Base-by-base conservation (phyloP, 2,329 filamentous ascomycete genomes). In the Diaporthe citriasiana region DNA sequence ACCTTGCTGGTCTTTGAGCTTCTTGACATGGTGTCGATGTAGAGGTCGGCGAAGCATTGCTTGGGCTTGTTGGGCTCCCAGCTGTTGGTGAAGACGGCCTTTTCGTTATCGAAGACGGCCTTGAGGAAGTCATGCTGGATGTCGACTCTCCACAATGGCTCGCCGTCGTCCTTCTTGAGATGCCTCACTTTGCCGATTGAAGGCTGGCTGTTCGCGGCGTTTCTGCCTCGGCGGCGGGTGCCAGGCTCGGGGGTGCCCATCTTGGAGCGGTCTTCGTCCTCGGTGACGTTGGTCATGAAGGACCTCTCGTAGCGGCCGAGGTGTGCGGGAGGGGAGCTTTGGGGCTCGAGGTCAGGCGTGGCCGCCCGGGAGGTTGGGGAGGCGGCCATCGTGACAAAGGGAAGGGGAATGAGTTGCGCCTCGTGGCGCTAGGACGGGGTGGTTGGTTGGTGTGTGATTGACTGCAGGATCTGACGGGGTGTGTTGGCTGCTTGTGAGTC, bases 1-100 rank as follows among this genome's bases (percentile, higher is more conserved):
- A 99, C 97, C 85, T 98, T 98, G 88, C 97, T 98, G 38, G 96
- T 98, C 87, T 99, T 99, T 88, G 95, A 98, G 85, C 97, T 99
- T 83, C 95, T 91, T 4, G 97, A 95, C 96, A 99, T 98, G 75
- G 97, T 96, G 84, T 98, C 97, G 80, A 99, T 96, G 84, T 99
- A 99, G 75, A 99, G 91, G 82, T 98, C 95, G 75, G 97, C 95
- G 82, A 99, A 99, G 77, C 90, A 93, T 79, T 93, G 92, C 80
- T 93, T 92, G 73, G 89, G 89, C 65, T 79, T 81, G 9, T 85
- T 83, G 4, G 87, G 82, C 78, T 98, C 95, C 82, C 96, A 97
- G 82, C 94, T 93, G 82, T 97, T 97, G 81, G 95, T 97, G 82
- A 99, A 99, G 80, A 95, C 95, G 76, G 86, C 86, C 70, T 86